Conservation (phyloP, 345 rosid species). For the Arabidopsis arenosa region DNA sequence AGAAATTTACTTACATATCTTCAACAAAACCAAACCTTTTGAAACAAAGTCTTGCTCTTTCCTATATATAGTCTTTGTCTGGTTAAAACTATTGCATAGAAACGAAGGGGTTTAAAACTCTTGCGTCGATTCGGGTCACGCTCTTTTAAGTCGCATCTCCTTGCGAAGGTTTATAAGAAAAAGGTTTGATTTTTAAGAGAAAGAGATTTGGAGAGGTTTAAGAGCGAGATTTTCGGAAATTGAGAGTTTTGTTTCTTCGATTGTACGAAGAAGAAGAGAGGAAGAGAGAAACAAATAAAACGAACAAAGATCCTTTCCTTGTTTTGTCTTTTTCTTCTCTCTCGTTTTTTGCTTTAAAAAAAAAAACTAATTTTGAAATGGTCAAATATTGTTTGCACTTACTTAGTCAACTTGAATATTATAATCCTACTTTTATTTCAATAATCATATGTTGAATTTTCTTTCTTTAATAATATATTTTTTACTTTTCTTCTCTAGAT, state of each 20-base stretch:
- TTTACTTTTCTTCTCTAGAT: not conserved
- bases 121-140: constrained; percentile 17
- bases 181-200: not conserved
- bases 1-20: not conserved
- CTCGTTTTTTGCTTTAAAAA: not conserved
- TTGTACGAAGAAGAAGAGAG: constrained; percentile 5
- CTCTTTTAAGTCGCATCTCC: not conserved
- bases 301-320: constrained; percentile 39
- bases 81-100: not conserved
- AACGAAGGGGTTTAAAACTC: not conserved
- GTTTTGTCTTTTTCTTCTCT: constrained; percentile 13
- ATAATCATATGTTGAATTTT: not conserved
- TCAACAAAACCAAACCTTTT: not conserved
- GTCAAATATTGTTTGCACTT: constrained; percentile 13
- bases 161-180: not conserved
- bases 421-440: not conserved
- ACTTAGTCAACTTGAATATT: constrained; percentile 5
- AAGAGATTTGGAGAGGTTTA: not conserved
- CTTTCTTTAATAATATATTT: not conserved
- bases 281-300: constrained; percentile 12
- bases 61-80: not conserved
- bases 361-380: not conserved
- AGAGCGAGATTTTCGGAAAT: not conserved
- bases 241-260: not conserved
- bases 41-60: not conserved